A percentile compares a stretch with the other conserved stretches of the same genome.
Evolutionary conservation across 768 basidiomycete genomes (phyloP).

Genomic region (Mycena indigotica): DNA sequence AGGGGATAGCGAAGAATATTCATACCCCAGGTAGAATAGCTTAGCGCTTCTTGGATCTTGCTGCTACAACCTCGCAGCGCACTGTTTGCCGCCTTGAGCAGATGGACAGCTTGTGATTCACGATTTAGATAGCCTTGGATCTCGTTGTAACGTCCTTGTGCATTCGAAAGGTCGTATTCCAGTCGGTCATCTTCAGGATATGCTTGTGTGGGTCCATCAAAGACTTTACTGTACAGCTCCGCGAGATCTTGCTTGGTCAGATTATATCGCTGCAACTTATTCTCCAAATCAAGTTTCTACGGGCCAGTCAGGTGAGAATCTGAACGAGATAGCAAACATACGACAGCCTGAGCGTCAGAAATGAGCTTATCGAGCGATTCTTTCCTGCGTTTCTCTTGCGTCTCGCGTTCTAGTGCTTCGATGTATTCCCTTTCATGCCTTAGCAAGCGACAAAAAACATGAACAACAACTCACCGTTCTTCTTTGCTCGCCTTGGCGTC

Average conservation of each 20-base stretch:
- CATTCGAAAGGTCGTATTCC: conserved; percentile 39
- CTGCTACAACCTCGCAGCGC: conserved; percentile 35
- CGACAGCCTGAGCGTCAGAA: conserved; percentile 38
- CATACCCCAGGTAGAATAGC: conserved; percentile 47
- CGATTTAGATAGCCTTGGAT: conserved; percentile 38
- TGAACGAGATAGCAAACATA: conserved; percentile 24
- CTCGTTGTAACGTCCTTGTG: conserved; percentile 36
- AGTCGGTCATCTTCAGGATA: conserved; percentile 49
- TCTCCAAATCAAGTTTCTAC: conserved; percentile 37
- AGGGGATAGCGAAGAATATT: no score
- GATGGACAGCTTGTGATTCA: conserved; percentile 43
- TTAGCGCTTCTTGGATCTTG: conserved; percentile 40
- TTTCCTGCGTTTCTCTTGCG: conserved; percentile 39
- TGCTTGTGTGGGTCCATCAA: conserved; percentile 46
- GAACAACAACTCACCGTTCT: conserved; percentile 36
- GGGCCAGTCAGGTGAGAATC: background rate
- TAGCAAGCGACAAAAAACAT: background rate
- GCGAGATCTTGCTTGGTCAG: conserved; percentile 38
- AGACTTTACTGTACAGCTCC: conserved; percentile 41
- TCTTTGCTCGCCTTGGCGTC: conserved; percentile 46
- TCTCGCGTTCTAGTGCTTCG: conserved; percentile 45
- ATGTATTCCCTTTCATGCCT: conserved; percentile 44
- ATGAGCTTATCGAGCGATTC: conserved; percentile 35
- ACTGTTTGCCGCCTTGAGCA: conserved; percentile 40
- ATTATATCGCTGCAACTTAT: conserved; percentile 33